Conservation (phyloP, 2,329 filamentous ascomycete genomes). For the Sarocladium strictum region DNA sequence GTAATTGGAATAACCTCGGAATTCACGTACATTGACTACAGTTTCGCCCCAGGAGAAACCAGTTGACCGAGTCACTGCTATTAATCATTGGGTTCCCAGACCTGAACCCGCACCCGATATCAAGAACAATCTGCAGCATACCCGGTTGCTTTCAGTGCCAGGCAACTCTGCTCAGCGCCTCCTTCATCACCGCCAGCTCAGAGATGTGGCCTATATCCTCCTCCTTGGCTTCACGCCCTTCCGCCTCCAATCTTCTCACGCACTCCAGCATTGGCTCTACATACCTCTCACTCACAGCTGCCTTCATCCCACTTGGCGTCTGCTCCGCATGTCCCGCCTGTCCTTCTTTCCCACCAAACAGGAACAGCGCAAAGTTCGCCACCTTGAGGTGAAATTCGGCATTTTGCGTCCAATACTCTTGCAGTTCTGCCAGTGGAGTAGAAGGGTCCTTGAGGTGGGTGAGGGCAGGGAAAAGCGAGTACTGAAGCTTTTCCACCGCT, state of each 20-base stretch:
- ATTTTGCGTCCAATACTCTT: slow-evolving; percentile 47
- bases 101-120: too few relatives aligned
- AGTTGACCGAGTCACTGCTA: too few relatives aligned
- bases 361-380: slow-evolving; percentile 54
- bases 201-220: background rate
- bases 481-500: slow-evolving; percentile 54
- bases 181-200: slow-evolving; percentile 3
- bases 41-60: too few relatives aligned
- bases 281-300: slow-evolving; percentile 1
- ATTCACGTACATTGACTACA: too few relatives aligned
- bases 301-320: slow-evolving; percentile 5
- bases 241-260: slow-evolving; percentile 8
- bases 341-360: slow-evolving; percentile 36
- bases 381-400: slow-evolving; percentile 52
- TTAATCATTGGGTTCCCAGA: too few relatives aligned
- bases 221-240: background rate
- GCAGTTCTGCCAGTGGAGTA: slow-evolving; percentile 24
- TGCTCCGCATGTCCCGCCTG: slow-evolving; percentile 1
- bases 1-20: too few relatives aligned
- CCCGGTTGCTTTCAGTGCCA: slow-evolving; percentile 7
- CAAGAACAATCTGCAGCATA: too few relatives aligned
- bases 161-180: background rate
- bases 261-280: slow-evolving; percentile 7
- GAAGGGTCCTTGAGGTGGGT: slow-evolving; percentile 37
- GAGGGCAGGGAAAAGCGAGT: slow-evolving; percentile 54